Evolutionary conservation across 495 filamentous ascomycete species (phyloP).

Genomic region (Haplographium delicatum): DNA sequence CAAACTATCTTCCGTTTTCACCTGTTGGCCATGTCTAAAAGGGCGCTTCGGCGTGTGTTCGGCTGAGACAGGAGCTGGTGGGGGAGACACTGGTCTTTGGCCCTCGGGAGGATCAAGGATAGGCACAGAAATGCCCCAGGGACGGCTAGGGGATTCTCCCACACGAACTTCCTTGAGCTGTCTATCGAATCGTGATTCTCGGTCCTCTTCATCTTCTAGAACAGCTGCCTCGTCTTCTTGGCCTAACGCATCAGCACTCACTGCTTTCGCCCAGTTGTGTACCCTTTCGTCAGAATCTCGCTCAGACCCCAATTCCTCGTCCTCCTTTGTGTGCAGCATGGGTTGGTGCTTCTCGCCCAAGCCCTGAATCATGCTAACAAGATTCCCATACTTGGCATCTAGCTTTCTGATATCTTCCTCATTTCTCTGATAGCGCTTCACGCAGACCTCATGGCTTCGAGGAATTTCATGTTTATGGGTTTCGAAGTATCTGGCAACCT

Average conservation of each 20-base stretch:
- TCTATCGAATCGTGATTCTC: conserved; percentile 68
- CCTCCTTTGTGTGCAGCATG: conserved; percentile 60
- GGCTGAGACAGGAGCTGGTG: conserved; percentile 38
- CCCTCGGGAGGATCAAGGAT: conserved; percentile 23
- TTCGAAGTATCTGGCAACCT: conserved; percentile 84
- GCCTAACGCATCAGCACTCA: conserved; percentile 44
- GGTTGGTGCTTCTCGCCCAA: conserved; percentile 77
- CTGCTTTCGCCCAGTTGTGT: conserved; percentile 73
- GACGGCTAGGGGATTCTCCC: conserved; percentile 82
- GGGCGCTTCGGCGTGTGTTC: conserved; percentile 35
- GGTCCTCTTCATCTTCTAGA: conserved; percentile 33
- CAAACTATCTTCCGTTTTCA: neutral
- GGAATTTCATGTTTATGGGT: conserved; percentile 90
- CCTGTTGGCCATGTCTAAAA: conserved; percentile 39
- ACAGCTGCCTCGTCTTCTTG: conserved; percentile 29
- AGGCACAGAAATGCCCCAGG: conserved; percentile 85
- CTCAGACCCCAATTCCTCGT: conserved; percentile 42
- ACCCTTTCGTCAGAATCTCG: conserved; percentile 57
- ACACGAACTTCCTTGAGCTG: conserved; percentile 76
- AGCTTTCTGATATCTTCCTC: conserved; percentile 74
- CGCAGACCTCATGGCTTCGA: conserved; percentile 83
- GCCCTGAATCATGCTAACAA: conserved; percentile 86
- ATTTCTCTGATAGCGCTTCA: conserved; percentile 79
- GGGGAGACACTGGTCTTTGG: conserved; percentile 35
- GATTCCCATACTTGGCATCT: conserved; percentile 84